Percentiles rank a stretch among this genome's conserved stretches.
These are phyloP conservation scores for Lipomyces japonicus DNA, from an alignment of 805 yeast genomes.

Conservation along the genomic window DNA sequence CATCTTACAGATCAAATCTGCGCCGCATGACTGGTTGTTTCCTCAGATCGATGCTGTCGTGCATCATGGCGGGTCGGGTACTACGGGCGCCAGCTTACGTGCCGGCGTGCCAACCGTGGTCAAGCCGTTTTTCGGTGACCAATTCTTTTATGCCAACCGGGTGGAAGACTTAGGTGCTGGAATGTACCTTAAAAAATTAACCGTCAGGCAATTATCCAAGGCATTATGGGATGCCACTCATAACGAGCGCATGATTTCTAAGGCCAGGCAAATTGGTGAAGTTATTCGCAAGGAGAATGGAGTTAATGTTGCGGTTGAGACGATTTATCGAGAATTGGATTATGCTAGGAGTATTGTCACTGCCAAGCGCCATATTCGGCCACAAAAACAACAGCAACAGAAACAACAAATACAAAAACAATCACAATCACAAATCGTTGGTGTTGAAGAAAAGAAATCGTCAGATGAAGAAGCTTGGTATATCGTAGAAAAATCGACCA, in stretches of 20 bases:
- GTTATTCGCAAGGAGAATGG: slow-evolving; percentile 74
- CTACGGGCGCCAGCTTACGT: slow-evolving; percentile 86
- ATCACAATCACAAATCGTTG: no score
- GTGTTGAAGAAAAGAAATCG: no score
- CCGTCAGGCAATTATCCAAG: slow-evolving; percentile 55
- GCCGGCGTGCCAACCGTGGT: slow-evolving; percentile 86
- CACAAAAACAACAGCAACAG: not conserved
- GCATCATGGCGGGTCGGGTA: slow-evolving; percentile 96
- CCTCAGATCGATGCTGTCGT: slow-evolving; percentile 88
- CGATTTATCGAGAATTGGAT: slow-evolving; percentile 50
- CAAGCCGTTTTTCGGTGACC: slow-evolving; percentile 96
- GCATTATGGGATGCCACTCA: slow-evolving; percentile 69
- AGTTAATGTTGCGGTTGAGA: slow-evolving; percentile 67
- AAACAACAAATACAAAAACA: slow-evolving; percentile 13
- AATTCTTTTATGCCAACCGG: slow-evolving; percentile 82
- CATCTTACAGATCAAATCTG: slow-evolving; percentile 63
- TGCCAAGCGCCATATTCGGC: not conserved
- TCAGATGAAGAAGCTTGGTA: no score
- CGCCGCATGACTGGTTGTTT: slow-evolving; percentile 95
- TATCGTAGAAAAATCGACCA: slow-evolving; percentile 18
- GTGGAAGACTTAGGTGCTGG: slow-evolving; percentile 91
- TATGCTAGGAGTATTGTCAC: slow-evolving; percentile 22
- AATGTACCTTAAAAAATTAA: slow-evolving; percentile 62
- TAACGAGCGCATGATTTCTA: slow-evolving; percentile 61
- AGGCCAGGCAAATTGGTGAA: slow-evolving; percentile 60